phyloP scores from a whole-genome alignment of 2,329 filamentous ascomycete species.

The Sporothrix brasiliensis region DNA sequence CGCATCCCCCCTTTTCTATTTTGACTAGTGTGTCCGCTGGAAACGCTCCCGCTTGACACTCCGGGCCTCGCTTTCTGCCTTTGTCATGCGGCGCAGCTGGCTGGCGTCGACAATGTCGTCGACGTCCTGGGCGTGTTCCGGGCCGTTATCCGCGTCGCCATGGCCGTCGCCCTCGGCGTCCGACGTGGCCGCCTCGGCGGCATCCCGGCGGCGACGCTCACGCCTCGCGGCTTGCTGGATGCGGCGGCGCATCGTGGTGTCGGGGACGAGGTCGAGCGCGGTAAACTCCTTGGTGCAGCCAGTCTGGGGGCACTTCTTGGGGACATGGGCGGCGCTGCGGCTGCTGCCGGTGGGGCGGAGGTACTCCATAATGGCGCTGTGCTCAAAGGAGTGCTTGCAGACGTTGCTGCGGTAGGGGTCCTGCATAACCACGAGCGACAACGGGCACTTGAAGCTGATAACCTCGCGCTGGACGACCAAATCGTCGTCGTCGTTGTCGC shows the following conservation, averaged over 20 bases:
- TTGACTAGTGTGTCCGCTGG: constrained; percentile 25
- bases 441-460: constrained; percentile 68
- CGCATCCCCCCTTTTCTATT: neutral
- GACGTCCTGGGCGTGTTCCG: constrained; percentile 39
- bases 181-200: constrained; percentile 42
- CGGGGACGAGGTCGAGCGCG: constrained; percentile 58
- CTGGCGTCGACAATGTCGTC: constrained; percentile 15
- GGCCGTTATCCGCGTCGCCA: constrained; percentile 42
- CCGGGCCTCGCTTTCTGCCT: constrained; percentile 35
- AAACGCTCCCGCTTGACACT: constrained; percentile 40
- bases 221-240: constrained; percentile 58
- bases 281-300: constrained; percentile 62
- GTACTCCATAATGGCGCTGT: constrained; percentile 62
- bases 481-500: constrained; percentile 67
- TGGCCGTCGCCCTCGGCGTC: constrained; percentile 46
- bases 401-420: constrained; percentile 67
- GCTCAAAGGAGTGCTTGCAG: constrained; percentile 76
- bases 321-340: neutral
- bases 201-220: constrained; percentile 48
- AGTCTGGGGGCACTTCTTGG: constrained; percentile 62
- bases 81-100: constrained; percentile 15
- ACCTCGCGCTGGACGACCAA: constrained; percentile 66
- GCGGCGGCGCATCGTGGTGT: constrained; percentile 59
- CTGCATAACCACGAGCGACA: constrained; percentile 65
- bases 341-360: constrained; percentile 39